phyloP scores from a whole-genome alignment of 495 filamentous ascomycete species.

The Thermothielavioides terrestris region DNA sequence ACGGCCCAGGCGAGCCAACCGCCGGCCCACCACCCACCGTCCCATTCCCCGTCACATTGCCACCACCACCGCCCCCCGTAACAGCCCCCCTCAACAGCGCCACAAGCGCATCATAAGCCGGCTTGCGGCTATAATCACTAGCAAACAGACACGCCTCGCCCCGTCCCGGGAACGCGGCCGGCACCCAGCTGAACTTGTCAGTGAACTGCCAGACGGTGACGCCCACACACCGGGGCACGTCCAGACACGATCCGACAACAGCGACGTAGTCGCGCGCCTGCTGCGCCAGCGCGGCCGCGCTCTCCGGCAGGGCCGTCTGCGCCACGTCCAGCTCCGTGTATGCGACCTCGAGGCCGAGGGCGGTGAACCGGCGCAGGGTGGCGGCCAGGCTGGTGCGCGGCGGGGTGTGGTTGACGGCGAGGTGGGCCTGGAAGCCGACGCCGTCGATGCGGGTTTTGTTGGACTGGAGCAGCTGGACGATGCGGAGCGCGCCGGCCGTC shows the following conservation, averaged over 20 bases:
- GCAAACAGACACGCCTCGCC: conserved; percentile 46
- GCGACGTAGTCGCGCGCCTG: conserved; percentile 47
- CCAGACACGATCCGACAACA: conserved; percentile 44
- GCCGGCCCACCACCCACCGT: background rate
- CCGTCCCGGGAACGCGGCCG: conserved; percentile 39
- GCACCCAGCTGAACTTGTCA: conserved; percentile 48
- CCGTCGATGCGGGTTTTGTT: conserved; percentile 46
- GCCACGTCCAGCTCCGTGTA: conserved; percentile 53
- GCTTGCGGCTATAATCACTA: conserved; percentile 39
- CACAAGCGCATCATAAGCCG: conserved; percentile 36
- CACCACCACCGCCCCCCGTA: background rate
- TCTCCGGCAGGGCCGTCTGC: conserved; percentile 26
- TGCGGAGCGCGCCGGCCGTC: conserved; percentile 31
- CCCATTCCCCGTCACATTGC: background rate
- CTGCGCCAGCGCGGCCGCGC: conserved; percentile 29
- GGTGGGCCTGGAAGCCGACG: conserved; percentile 51
- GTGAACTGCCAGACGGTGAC: conserved; percentile 56
- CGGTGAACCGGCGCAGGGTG: conserved; percentile 32
- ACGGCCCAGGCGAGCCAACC: background rate
- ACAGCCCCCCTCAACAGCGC: conserved; percentile 16
- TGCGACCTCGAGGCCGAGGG: conserved; percentile 43
- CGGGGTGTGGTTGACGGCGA: conserved; percentile 42
- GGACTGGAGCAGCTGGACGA: conserved; percentile 37
- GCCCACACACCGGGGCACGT: conserved; percentile 45
- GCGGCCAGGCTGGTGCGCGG: conserved; percentile 24